These are phyloP conservation scores for Neocucurbitaria cava DNA, from an alignment of 2,329 filamentous ascomycete genomes.

Conservation along the genomic window DNA sequence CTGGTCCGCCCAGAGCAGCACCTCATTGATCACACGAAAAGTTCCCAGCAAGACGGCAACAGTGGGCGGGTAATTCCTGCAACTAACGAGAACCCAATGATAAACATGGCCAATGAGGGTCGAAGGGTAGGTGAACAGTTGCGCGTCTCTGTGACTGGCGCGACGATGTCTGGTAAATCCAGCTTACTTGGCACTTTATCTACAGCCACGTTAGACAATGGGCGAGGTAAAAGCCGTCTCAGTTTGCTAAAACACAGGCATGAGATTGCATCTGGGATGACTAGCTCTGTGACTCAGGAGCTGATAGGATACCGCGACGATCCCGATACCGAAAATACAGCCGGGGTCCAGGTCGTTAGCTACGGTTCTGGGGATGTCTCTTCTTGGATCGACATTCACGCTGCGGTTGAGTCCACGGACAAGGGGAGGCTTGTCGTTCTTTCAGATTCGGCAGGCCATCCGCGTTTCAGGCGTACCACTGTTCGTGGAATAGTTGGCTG, in stretches of 20 bases:
- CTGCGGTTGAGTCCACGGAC: slow-evolving; percentile 72
- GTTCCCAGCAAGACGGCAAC: slow-evolving; percentile 9
- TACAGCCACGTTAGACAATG: slow-evolving; percentile 88
- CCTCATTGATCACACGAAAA: slow-evolving; percentile 27
- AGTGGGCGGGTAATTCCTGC: background rate
- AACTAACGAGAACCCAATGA: background rate
- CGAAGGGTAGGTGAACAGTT: slow-evolving; percentile 65
- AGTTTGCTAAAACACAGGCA: slow-evolving; percentile 91
- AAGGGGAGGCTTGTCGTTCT: slow-evolving; percentile 82
- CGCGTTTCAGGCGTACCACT: slow-evolving; percentile 87
- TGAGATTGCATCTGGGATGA: slow-evolving; percentile 89
- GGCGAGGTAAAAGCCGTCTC: slow-evolving; percentile 85
- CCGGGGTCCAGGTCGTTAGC: slow-evolving; percentile 68
- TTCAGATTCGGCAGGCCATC: slow-evolving; percentile 90
- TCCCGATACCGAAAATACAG: slow-evolving; percentile 14
- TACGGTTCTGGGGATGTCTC: slow-evolving; percentile 86
- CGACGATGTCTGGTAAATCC: slow-evolving; percentile 91
- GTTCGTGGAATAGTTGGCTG: slow-evolving; percentile 91
- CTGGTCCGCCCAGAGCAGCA: slow-evolving; percentile 72
- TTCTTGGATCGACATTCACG: slow-evolving; percentile 94
- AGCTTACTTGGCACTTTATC: slow-evolving; percentile 87
- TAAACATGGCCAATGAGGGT: slow-evolving; percentile 4
- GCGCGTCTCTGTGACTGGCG: slow-evolving; percentile 84
- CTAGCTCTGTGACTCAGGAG: slow-evolving; percentile 93
- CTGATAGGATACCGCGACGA: slow-evolving; percentile 76